Evolutionary conservation across 2,329 filamentous ascomycete species (phyloP), one percentile per base, ranked within the genome.

Genomic region (Cordyceps tenuipes): DNA sequence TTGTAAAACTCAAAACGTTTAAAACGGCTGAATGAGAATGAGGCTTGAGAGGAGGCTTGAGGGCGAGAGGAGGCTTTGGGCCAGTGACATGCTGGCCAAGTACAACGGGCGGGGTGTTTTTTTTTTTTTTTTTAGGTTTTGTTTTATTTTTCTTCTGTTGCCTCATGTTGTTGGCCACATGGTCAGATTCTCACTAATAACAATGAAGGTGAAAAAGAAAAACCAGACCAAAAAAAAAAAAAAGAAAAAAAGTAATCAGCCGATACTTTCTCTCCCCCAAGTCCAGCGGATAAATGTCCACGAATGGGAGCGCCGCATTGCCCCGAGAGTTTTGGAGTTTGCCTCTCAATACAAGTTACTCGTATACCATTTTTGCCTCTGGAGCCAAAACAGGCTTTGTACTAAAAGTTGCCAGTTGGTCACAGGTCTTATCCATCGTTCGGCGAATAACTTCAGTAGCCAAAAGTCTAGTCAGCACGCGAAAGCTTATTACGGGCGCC

Each of bases 271-370:
- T 8, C 29, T 29, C 5, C 29, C 3, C 29, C 3, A 39, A 39
- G 13, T 36, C 12, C 10, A 13, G 5, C 34, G 41, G 41, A 43
- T n/a, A 5, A 46, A 29, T 29, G n/a, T 46, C 48, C 48, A 50
- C 48, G 48, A 50, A 50, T 50, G 26, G 23, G 3, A n/a, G n/a
- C 9, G 26, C 41, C 19, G n/a, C n/a, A 21, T 23, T 36, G 1
- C 26, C n/a, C 17, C n/a, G 9, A 50, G 49, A 57, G 54, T 49
- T 49, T 57, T 5, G 43, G 49, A 57, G 54, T 49, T 49, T 57
- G 46, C 55, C 15, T 44, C 2, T 23, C 23, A 23, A 23, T 23
- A 23, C 23, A 23, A 23, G 23, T 23, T 23, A 23, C 34, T 36
- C 12, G 17, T 43, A 43, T 43, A 43, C 9, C 23, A 23, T 23